A percentile compares a stretch with the other conserved stretches of the same genome.
Evolutionary conservation across 495 filamentous ascomycete species (phyloP).

Genomic region (Lophiotrema nucula): DNA sequence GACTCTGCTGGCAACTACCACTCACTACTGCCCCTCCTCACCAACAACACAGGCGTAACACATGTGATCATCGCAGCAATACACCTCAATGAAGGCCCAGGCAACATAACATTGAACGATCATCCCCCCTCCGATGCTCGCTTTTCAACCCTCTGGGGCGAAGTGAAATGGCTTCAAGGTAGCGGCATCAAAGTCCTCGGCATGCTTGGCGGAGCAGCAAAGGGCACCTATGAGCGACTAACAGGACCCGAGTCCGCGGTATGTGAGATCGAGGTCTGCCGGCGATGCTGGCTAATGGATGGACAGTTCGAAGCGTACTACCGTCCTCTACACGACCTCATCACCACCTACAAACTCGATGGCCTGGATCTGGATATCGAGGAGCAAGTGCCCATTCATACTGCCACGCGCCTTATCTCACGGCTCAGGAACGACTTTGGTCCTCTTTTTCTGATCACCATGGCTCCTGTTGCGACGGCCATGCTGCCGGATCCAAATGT

Average conservation of each 20-base stretch:
- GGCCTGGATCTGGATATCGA: constrained; percentile 49
- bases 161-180: constrained; percentile 45
- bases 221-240: constrained; percentile 42
- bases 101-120: constrained; percentile 48
- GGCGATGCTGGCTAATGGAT: constrained; percentile 7
- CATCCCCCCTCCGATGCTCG: constrained; percentile 36
- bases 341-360: constrained; percentile 40
- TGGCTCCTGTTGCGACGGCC: constrained; percentile 47
- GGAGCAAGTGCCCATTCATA: constrained; percentile 40
- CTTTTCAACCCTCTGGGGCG: constrained; percentile 42
- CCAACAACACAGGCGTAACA: constrained; percentile 46
- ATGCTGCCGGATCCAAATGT: constrained; percentile 35
- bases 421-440: constrained; percentile 46
- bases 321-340: constrained; percentile 38
- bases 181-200: constrained; percentile 46
- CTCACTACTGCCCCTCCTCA: constrained; percentile 47
- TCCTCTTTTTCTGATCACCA: constrained; percentile 46
- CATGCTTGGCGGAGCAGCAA: constrained; percentile 49
- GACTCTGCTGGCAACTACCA: constrained; percentile 34
- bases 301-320: constrained; percentile 46
- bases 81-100: constrained; percentile 47
- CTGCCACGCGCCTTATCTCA: constrained; percentile 40
- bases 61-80: constrained; percentile 49
- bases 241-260: constrained; percentile 36
- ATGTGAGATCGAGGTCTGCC: constrained; percentile 2